phyloP scores from a whole-genome alignment of 768 basidiomycete genomes.

The Mycena belliarum region DNA sequence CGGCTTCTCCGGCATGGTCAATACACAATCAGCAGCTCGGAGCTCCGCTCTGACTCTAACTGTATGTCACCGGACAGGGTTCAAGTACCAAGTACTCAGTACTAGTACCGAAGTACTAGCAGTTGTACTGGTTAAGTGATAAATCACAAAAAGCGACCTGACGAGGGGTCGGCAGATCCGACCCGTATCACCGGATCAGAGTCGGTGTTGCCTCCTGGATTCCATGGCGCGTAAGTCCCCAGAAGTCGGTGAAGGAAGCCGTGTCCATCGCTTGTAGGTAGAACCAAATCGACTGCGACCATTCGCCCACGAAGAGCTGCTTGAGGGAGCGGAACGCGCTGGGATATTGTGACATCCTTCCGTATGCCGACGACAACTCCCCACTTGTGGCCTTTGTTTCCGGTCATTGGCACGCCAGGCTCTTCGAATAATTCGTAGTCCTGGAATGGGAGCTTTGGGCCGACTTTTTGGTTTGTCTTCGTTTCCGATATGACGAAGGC shows the following conservation, averaged over 20 bases:
- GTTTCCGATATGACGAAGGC: conserved; percentile 3
- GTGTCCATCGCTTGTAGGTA: conserved; percentile 10
- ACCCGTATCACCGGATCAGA: background rate
- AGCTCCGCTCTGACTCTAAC: no score
- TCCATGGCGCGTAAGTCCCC: conserved; percentile 29
- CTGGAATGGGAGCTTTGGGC: background rate
- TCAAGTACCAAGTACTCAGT: no score
- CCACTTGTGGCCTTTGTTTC: conserved; percentile 13
- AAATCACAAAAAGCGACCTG: no score
- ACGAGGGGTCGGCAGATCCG: no score
- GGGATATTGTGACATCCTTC: background rate
- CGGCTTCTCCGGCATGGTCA: no score
- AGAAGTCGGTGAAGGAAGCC: conserved; percentile 23
- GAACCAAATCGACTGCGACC: conserved; percentile 21
- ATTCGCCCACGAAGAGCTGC: conserved; percentile 21
- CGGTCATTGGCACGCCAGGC: background rate
- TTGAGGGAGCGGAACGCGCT: background rate
- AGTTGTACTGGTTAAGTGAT: no score
- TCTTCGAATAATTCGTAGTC: conserved; percentile 8
- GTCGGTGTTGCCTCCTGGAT: conserved; percentile 25
- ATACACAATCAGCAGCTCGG: no score
- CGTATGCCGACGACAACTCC: conserved; percentile 11
- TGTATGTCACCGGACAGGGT: no score
- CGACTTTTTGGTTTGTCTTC: background rate
- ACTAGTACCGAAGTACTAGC: no score